Evolutionary conservation across 2,329 filamentous ascomycete species (phyloP).

Genomic region (Chalaropsis ovoidea): DNA sequence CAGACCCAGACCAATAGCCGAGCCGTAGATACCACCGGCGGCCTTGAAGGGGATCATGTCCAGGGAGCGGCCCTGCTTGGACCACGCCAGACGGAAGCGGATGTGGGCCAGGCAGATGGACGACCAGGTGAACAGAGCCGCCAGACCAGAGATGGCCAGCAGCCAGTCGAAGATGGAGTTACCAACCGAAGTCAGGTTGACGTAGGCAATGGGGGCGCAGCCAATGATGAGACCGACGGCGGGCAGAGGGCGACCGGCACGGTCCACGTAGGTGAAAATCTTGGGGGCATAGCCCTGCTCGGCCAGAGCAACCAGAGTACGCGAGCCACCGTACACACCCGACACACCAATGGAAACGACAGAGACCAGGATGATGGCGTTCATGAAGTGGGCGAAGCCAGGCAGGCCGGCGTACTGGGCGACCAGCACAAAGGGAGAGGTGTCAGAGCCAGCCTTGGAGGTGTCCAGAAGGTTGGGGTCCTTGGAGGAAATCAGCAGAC

Average conservation of each 20-base stretch:
- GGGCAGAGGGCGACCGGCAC: conserved; percentile 42
- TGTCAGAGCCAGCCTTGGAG: conserved; percentile 31
- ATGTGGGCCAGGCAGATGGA: conserved; percentile 56
- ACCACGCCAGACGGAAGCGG: conserved; percentile 56
- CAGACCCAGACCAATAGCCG: conserved; percentile 50
- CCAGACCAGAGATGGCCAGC: conserved; percentile 52
- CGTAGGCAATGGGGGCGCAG: conserved; percentile 41
- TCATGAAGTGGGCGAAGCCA: conserved; percentile 44
- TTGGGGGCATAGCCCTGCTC: conserved; percentile 48
- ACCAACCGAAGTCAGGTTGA: conserved; percentile 40
- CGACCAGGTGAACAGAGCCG: conserved; percentile 55
- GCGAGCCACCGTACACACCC: conserved; percentile 45
- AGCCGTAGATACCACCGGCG: conserved; percentile 50
- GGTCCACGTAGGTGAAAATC: conserved; percentile 45
- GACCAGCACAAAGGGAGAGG: conserved; percentile 44
- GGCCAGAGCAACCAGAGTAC: conserved; percentile 46
- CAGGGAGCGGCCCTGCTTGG: conserved; percentile 45
- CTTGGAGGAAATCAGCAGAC: conserved; percentile 37
- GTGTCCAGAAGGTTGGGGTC: conserved; percentile 37
- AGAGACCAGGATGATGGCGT: conserved; percentile 44
- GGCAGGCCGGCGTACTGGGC: conserved; percentile 40
- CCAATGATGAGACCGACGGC: conserved; percentile 39
- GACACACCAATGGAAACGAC: conserved; percentile 48
- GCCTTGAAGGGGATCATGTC: conserved; percentile 58
- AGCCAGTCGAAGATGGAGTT: conserved; percentile 53